Base-by-base conservation (phyloP, 1,139 yeast species). In the Debaryomyces udenii region DNA sequence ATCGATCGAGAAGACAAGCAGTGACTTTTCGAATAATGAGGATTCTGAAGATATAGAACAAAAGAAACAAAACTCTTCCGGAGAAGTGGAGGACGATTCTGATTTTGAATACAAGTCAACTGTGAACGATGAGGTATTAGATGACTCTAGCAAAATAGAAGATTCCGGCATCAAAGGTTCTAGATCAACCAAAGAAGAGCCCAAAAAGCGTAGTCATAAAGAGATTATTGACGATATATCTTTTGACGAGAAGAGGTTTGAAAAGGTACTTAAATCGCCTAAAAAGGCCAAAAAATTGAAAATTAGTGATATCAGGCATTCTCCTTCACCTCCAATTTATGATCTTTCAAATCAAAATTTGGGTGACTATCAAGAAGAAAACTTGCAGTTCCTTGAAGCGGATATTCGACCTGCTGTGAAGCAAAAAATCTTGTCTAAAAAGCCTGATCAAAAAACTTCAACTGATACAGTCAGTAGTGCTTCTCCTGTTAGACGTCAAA, bases 351-450 rank as follows among this genome's bases (percentile, higher is more conserved):
- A 62, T 32, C 69, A 67, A 26, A 62, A 67, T 30, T 47, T 65
- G 7, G 73, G 70, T 11, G 70, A 68, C 30, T 70, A 69, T 42
- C 69, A 60, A 6, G 75, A 66, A 38, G 53, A 53, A 2, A 64
- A 69, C 43, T 35, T 70, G 6, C 56, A 53, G 3, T 53, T 46
- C 33, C 49, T 64, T 39, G 71, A 66, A 35, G 46, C 43, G 18
- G 51, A 57, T 40, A 42, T 55, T 2, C 41, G 40, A 16, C 45
- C 45, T 3, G 10, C 23, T 9, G 4, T 35, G 14, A 35, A 13
- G 26, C 29, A 16, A 5, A 23, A 31, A 4, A n/a, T 15, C 29
- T 17, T 27, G 6, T 14, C 26, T 10, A 37, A 24, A 20, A 37
- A 15, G 17, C 9, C 34, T 18, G 13, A 6, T 9, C 29, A n/a